Evolutionary conservation across 2,329 filamentous ascomycete genomes (phyloP), one percentile per base, ranked within the genome.

Genomic region (Colletotrichum sp.): DNA sequence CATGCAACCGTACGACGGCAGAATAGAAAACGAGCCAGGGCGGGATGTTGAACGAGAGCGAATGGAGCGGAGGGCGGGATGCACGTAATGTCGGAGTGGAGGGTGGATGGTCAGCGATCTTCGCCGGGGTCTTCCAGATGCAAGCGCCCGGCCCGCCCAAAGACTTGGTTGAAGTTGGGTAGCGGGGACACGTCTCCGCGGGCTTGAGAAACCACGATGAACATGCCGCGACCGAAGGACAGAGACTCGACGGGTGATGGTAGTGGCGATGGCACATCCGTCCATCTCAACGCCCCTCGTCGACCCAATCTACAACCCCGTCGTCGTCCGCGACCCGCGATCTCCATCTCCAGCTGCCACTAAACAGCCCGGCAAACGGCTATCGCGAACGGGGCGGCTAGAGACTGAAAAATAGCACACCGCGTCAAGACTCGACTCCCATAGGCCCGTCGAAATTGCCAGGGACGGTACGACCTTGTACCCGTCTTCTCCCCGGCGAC

Each of bases 101-200:
- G 61, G 36, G 51, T 65, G 55, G 57, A 51, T 57, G 66, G 51
- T 57, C 31, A 69, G 33, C 71, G 74, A 75, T 75, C 72, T 58
- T 34, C 72, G 64, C 68, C 59, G 34, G 59, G 68, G 63, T 66
- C 31, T 58, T 36, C 21, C 18, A 73, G 70, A 74, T 74, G 74
- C 71, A 75, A 75, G 74, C 74, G 74, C 74, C 67, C 58, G 67
- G 74, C 62, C 74, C 63, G 74, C 63, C 62, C 33, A 16, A 62
- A 13, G 34, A 34, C 21, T 31, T 62, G 59, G 34, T 62, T 24
- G 33, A 38, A 43, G 59, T 62, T 62, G 21, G 43, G 21, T n/a
- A 36, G 36, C 59, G 59, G 59, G 59, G 31, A 16, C 33, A 62
- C 21, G 21, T 43, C 59, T 62, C 59, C 34, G 59, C 34, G 21